These are phyloP conservation scores for Paxillus ammoniavirescens DNA, from an alignment of 768 basidiomycete genomes.

Conservation along the genomic window DNA sequence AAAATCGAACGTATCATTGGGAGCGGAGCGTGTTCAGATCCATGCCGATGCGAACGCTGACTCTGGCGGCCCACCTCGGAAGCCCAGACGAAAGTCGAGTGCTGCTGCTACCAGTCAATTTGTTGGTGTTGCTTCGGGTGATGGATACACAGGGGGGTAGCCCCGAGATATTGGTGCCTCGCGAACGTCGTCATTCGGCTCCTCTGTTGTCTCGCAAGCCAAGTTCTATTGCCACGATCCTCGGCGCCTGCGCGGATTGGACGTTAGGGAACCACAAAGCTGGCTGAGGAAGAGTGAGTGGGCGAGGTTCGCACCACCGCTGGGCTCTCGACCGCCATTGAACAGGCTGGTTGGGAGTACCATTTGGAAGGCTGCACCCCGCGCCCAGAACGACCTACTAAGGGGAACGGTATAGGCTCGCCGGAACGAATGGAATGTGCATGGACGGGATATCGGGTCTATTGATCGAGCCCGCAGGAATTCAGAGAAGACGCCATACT, in stretches of 20 bases:
- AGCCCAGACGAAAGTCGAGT: conserved; percentile 28
- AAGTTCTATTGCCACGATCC: background rate
- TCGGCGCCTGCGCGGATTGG: conserved; percentile 19
- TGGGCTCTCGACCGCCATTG: too few species aligned
- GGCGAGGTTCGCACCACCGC: too few species aligned
- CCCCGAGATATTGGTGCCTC: conserved; percentile 20
- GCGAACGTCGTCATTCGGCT: conserved; percentile 32
- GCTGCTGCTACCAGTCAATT: conserved; percentile 11
- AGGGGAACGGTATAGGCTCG: too few species aligned
- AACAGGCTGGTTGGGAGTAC: too few species aligned
- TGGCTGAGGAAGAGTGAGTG: too few species aligned
- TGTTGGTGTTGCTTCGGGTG: background rate
- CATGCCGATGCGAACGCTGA: conserved; percentile 22
- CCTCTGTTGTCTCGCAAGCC: conserved; percentile 18
- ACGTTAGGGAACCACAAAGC: too few species aligned
- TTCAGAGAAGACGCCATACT: too few species aligned
- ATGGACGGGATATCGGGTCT: too few species aligned
- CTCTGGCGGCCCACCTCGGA: conserved; percentile 4
- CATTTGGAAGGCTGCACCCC: too few species aligned
- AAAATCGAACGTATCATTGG: conserved; percentile 21
- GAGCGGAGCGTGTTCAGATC: conserved; percentile 29
- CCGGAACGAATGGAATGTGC: too few species aligned
- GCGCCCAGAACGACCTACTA: too few species aligned
- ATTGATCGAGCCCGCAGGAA: too few species aligned
- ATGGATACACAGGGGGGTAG: background rate